These are phyloP conservation scores for Phytophthora cactorum DNA, from an alignment of 352 stramenopile species.

Conservation along the genomic window DNA sequence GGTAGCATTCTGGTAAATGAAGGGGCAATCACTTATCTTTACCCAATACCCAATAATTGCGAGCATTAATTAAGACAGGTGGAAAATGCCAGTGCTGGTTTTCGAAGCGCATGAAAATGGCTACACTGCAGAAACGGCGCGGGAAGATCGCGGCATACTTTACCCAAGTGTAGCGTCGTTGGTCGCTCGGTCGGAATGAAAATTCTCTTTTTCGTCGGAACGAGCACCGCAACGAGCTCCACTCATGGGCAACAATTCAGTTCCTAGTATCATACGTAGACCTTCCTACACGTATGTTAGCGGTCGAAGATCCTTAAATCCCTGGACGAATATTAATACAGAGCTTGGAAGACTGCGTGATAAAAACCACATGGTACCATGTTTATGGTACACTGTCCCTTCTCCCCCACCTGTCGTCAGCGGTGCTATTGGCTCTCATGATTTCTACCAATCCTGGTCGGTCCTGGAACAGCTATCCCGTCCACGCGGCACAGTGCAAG, in stretches of 20 bases:
- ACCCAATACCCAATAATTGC: too few relatives aligned
- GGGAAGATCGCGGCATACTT: neutral
- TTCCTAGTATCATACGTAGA: too few relatives aligned
- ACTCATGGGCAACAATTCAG: neutral
- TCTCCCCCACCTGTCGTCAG: neutral
- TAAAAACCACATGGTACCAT: neutral
- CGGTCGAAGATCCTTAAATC: too few relatives aligned
- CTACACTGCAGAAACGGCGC: constrained; percentile 1
- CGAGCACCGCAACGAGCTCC: neutral
- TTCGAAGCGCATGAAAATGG: constrained; percentile 4
- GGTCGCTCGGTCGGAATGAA: neutral
- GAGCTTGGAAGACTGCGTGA: too few relatives aligned
- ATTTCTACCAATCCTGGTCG: constrained; percentile 28
- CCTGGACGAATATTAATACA: too few relatives aligned
- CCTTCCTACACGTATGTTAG: too few relatives aligned
- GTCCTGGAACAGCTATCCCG: neutral
- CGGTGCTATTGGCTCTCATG: constrained; percentile 4
- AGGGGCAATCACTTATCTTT: constrained; percentile 16
- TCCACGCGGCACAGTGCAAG: constrained; percentile 34
- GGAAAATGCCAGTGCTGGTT: constrained; percentile 5
- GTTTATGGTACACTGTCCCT: neutral
- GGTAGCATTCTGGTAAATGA: constrained; percentile 8
- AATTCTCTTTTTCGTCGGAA: constrained; percentile 3
- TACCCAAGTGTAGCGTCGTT: neutral
- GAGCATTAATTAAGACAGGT: too few relatives aligned